phyloP scores from a whole-genome alignment of 352 stramenopile species.

The Blastocystis sp. region DNA sequence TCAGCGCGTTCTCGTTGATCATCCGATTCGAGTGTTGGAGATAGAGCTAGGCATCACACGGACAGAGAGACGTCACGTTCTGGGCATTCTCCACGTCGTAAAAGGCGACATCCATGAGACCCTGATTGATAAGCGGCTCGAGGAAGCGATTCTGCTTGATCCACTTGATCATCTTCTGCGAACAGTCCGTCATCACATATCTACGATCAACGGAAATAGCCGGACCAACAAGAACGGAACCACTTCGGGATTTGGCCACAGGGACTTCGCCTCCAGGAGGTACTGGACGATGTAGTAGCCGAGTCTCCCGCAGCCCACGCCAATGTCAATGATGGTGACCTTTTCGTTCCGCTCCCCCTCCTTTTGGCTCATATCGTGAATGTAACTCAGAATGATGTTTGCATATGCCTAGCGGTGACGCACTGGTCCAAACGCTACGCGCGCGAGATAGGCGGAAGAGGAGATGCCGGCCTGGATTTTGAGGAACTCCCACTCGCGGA shows the following conservation, averaged over 20 bases:
- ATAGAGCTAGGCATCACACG: neutral
- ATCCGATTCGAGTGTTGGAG: neutral
- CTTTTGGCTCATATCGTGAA: conserved; percentile 19
- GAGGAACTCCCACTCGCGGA: conserved; percentile 16
- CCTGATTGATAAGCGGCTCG: neutral
- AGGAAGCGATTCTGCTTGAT: conserved; percentile 18
- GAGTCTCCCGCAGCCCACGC: conserved; percentile 48
- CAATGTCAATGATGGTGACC: conserved; percentile 55
- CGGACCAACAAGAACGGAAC: conserved; percentile 44
- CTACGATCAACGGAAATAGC: neutral
- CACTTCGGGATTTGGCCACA: conserved; percentile 43
- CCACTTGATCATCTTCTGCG: conserved; percentile 31
- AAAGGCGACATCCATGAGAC: neutral
- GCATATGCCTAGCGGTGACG: conserved; percentile 29
- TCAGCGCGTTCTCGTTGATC: neutral
- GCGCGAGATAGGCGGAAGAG: conserved; percentile 25
- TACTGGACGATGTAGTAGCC: conserved; percentile 59
- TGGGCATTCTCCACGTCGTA: conserved; percentile 27
- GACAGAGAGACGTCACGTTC: neutral
- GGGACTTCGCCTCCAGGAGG: conserved; percentile 2
- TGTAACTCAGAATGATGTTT: conserved; percentile 58
- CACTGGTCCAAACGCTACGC: neutral
- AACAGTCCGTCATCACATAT: conserved; percentile 65
- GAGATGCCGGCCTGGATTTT: neutral
- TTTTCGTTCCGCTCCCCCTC: neutral